These are phyloP conservation scores for Asterophora lycoperdoides DNA, from an alignment of 768 basidiomycete species.

Conservation along the genomic window DNA sequence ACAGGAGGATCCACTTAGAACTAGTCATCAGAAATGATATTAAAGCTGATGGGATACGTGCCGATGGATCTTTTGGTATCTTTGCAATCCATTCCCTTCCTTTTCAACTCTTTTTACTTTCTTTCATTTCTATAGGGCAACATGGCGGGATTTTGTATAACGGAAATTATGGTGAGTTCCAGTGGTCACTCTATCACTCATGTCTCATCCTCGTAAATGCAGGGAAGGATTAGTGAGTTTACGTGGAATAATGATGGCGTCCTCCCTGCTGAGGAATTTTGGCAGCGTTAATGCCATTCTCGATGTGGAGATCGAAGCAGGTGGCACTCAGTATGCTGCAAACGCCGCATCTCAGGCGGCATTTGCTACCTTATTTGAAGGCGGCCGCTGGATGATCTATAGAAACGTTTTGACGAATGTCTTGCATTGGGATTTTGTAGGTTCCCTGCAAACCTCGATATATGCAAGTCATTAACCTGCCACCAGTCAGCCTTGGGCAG, in stretches of 20 bases:
- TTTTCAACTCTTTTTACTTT: constrained; percentile 17
- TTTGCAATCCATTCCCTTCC: constrained; percentile 12
- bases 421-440: constrained; percentile 70
- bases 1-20: constrained; percentile 48
- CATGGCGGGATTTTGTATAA: constrained; percentile 65
- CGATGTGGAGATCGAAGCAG: constrained; percentile 55
- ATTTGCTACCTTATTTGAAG: constrained; percentile 41
- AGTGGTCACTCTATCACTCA: neutral
- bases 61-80: constrained; percentile 48
- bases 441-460: constrained; percentile 20
- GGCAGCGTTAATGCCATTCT: constrained; percentile 48
- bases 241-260: constrained; percentile 16
- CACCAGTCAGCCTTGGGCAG: constrained; percentile 43
- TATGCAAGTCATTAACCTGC: constrained; percentile 8
- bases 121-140: constrained; percentile 40
- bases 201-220: constrained; percentile 8
- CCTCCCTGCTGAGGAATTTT: neutral
- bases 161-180: constrained; percentile 58
- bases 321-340: constrained; percentile 55
- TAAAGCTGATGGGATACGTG: constrained; percentile 58
- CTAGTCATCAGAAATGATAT: constrained; percentile 44
- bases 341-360: constrained; percentile 33
- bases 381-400: constrained; percentile 49
- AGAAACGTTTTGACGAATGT: constrained; percentile 50
- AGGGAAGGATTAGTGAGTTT: constrained; percentile 44